Evolutionary conservation across 805 yeast genomes (phyloP).

Genomic region (Starmera quercuum): DNA sequence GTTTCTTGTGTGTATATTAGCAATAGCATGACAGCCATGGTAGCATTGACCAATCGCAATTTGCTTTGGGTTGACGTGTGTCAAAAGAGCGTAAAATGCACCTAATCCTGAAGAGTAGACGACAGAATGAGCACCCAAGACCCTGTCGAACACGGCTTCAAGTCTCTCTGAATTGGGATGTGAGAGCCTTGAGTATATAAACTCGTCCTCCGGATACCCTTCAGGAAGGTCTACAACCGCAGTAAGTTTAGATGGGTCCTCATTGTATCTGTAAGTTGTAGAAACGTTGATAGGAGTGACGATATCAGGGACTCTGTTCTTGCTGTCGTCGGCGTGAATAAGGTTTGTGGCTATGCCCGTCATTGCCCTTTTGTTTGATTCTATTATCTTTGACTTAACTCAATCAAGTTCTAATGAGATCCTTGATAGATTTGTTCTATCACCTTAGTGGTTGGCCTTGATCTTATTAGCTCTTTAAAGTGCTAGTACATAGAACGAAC

Average conservation of each 20-base stretch:
- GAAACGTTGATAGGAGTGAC: conserved; percentile 78
- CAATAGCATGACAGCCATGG: conserved; percentile 76
- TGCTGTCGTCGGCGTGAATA: conserved; percentile 66
- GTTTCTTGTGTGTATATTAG: conserved; percentile 53
- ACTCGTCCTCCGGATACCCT: conserved; percentile 25
- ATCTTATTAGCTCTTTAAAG: too few relatives aligned
- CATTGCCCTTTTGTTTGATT: conserved; percentile 9
- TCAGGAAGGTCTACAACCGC: conserved; percentile 34
- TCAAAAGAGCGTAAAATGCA: conserved; percentile 72
- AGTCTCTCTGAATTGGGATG: conserved; percentile 68
- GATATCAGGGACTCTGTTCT: conserved; percentile 53
- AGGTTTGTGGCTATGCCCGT: conserved; percentile 44
- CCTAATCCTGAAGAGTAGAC: conserved; percentile 73
- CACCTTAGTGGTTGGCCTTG: too few relatives aligned
- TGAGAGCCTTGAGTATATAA: conserved; percentile 62
- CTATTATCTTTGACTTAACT: too few relatives aligned
- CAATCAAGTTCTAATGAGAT: too few relatives aligned
- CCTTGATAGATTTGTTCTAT: too few relatives aligned
- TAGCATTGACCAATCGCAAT: conserved; percentile 75
- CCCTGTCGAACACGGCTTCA: conserved; percentile 53
- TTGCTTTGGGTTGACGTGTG: conserved; percentile 63
- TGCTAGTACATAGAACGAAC: too few relatives aligned
- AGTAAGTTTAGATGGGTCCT: conserved; percentile 47
- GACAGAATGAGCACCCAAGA: conserved; percentile 60
- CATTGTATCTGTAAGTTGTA: conserved; percentile 66